Evolutionary conservation across 805 yeast genomes (phyloP).

Genomic region (Metschnikowia similis): DNA sequence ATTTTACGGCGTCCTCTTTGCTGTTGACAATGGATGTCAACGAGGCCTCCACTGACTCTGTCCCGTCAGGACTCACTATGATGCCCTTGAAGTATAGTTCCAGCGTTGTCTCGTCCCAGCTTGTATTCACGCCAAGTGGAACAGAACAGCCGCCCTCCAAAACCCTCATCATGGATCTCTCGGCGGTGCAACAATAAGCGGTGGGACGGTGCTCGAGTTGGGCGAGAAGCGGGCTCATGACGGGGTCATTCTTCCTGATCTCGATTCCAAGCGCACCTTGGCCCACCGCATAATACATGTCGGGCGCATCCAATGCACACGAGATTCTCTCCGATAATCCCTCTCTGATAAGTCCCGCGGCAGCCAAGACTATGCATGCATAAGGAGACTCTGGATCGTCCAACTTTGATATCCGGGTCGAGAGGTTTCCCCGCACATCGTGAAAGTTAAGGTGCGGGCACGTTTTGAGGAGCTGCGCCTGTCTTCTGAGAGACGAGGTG

Average conservation of each 20-base stretch:
- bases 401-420: constrained; percentile 75
- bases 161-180: constrained; percentile 78
- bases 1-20: constrained; percentile 58
- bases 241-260: constrained; percentile 65
- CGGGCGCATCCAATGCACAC: constrained; percentile 60
- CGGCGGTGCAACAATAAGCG: constrained; percentile 77
- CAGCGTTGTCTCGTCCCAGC: constrained; percentile 41
- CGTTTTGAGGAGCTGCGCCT: constrained; percentile 79
- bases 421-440: constrained; percentile 74
- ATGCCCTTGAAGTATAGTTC: constrained; percentile 57
- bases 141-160: constrained; percentile 98
- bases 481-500: constrained; percentile 89
- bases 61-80: constrained; percentile 84
- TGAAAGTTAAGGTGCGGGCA: constrained; percentile 77
- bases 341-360: constrained; percentile 82
- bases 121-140: constrained; percentile 86
- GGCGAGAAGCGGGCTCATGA: constrained; percentile 54
- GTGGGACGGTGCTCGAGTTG: constrained; percentile 64
- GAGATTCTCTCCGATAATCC: constrained; percentile 76
- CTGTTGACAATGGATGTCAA: constrained; percentile 34
- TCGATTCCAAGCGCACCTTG: constrained; percentile 97
- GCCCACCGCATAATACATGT: constrained; percentile 96
- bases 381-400: constrained; percentile 66
- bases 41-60: constrained; percentile 57
- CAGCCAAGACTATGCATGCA: constrained; percentile 79